Evolutionary conservation across 1,284 basidiomycete species (phyloP).

Genomic region (Lentinus polychrous): DNA sequence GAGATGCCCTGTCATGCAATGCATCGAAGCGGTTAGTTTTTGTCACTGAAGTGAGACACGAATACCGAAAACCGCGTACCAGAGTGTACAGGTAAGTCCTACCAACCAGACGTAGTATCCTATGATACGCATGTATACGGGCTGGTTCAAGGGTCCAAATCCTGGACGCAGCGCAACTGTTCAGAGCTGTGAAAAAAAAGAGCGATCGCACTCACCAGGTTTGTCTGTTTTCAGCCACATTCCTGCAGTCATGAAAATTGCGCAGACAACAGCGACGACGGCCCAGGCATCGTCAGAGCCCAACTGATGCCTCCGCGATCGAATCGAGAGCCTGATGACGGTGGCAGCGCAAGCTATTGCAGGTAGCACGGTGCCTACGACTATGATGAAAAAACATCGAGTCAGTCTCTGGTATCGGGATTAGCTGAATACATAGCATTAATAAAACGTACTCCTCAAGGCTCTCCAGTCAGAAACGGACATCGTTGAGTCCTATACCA

Average conservation of each 20-base stretch:
- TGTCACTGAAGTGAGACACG: background rate
- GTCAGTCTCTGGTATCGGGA: background rate
- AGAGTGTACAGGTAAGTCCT: slow-evolving; percentile 22
- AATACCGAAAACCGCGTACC: slow-evolving; percentile 13
- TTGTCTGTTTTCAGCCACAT: slow-evolving; percentile 23
- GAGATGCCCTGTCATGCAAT: slow-evolving; percentile 17
- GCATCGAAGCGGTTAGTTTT: too few relatives aligned
- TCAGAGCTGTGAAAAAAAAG: background rate
- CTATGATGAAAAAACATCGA: background rate
- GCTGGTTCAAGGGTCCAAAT: slow-evolving; percentile 9
- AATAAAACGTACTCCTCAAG: background rate
- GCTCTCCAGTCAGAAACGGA: too few relatives aligned
- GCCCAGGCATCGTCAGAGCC: slow-evolving; percentile 27
- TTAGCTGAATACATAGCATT: background rate
- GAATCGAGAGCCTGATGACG: slow-evolving; percentile 19
- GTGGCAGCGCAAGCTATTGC: slow-evolving; percentile 13
- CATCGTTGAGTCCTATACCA: background rate
- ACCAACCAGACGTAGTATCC: slow-evolving; percentile 24
- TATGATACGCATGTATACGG: slow-evolving; percentile 16
- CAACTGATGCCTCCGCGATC: slow-evolving; percentile 17
- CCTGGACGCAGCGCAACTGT: background rate
- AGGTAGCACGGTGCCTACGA: background rate
- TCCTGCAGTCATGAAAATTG: slow-evolving; percentile 17
- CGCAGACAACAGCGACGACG: slow-evolving; percentile 16
- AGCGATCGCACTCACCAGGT: slow-evolving; percentile 9